Percentiles rank a stretch among this genome's conserved stretches.
Conservation (phyloP, 208 protist genomes). For the Trypanosoma brucei region DNA sequence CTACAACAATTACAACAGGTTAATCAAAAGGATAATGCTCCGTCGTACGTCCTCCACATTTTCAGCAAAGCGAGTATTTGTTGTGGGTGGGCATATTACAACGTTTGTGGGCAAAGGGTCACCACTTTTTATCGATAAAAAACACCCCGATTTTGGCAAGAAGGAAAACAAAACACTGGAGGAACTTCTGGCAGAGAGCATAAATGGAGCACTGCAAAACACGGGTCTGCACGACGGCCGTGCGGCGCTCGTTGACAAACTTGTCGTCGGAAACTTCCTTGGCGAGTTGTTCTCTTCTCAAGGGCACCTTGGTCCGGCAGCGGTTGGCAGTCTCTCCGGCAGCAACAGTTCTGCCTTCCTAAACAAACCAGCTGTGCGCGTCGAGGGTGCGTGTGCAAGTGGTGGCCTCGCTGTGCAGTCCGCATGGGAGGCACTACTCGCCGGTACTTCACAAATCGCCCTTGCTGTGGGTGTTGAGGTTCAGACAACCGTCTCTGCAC, state of each 20-base stretch:
- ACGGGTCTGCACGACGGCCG: constrained; percentile 36
- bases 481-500: constrained; percentile 77
- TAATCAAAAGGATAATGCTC: no score
- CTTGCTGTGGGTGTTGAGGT: constrained; percentile 87
- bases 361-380: constrained; percentile 73
- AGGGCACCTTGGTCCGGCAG: constrained; percentile 82
- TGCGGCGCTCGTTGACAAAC: constrained; percentile 63
- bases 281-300: constrained; percentile 88
- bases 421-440: constrained; percentile 48
- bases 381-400: constrained; percentile 89
- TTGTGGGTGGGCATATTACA: constrained; percentile 82
- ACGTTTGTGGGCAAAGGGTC: constrained; percentile 89
- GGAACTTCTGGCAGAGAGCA: constrained; percentile 56
- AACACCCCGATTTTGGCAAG: constrained; percentile 87
- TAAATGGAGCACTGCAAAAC: constrained; percentile 51
- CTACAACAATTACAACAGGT: no score
- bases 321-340: constrained; percentile 42
- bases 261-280: constrained; percentile 83
- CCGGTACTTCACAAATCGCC: constrained; percentile 58
- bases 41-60: not conserved
- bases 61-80: constrained; percentile 55
- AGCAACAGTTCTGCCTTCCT: constrained; percentile 33
- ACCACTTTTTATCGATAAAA: constrained; percentile 89
- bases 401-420: constrained; percentile 75
- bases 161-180: constrained; percentile 84